Evolutionary conservation across 2,329 filamentous ascomycete genomes (phyloP).

Genomic region (Purpureocillium takamizusanense): DNA sequence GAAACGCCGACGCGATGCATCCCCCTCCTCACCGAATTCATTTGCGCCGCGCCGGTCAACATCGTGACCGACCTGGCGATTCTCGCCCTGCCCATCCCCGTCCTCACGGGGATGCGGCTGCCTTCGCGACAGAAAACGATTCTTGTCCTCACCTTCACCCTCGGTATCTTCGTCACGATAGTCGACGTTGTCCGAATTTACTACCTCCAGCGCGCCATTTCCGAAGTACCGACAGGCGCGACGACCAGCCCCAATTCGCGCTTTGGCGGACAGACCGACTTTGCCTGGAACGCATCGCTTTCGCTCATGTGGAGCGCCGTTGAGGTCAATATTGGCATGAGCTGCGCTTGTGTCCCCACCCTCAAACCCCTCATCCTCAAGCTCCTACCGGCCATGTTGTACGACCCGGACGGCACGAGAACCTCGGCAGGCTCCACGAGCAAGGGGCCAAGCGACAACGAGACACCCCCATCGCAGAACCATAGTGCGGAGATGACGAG

Average conservation of each 20-base stretch:
- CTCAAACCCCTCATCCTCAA: slow-evolving; percentile 75
- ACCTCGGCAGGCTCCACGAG: slow-evolving; percentile 7
- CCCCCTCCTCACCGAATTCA: slow-evolving; percentile 52
- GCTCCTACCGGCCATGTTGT: slow-evolving; percentile 47
- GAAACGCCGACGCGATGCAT: slow-evolving; percentile 35
- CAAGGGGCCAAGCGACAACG: slow-evolving; percentile 21
- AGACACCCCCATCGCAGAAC: slow-evolving; percentile 14
- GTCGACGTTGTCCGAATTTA: slow-evolving; percentile 87
- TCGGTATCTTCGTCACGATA: slow-evolving; percentile 79
- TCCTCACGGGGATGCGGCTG: slow-evolving; percentile 77
- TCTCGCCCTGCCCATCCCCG: slow-evolving; percentile 77
- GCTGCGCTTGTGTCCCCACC: slow-evolving; percentile 86
- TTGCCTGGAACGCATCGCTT: slow-evolving; percentile 67
- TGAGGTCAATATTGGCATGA: slow-evolving; percentile 84
- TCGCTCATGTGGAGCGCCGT: slow-evolving; percentile 92
- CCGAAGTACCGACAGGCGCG: slow-evolving; percentile 26
- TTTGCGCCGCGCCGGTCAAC: slow-evolving; percentile 78
- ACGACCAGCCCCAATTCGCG: slow-evolving; percentile 26
- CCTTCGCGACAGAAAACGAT: slow-evolving; percentile 83
- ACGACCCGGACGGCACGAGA: slow-evolving; percentile 38
- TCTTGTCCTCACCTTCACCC: slow-evolving; percentile 73
- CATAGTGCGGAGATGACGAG: background rate
- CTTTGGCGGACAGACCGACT: slow-evolving; percentile 44
- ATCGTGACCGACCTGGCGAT: slow-evolving; percentile 87
- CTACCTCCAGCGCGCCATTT: slow-evolving; percentile 70